phyloP scores from a whole-genome alignment of 2,329 filamentous ascomycete genomes.

The Colletotrichum tamarilloi region DNA sequence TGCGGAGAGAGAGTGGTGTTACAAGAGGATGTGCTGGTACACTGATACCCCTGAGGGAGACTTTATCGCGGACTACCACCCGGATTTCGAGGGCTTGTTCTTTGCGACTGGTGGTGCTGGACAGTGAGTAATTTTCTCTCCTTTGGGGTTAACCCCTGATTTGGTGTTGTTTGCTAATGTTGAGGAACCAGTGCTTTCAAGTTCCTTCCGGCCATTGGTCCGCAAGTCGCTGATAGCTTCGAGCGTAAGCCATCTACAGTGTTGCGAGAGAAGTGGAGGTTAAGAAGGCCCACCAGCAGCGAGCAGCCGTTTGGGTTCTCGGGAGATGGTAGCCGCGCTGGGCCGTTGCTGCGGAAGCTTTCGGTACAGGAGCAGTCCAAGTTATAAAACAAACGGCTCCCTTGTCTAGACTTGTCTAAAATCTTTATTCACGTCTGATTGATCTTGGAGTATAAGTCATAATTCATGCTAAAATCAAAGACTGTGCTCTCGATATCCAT shows the following conservation, averaged over 20 bases:
- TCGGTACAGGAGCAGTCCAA: slow-evolving; percentile 43
- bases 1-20: slow-evolving; percentile 60
- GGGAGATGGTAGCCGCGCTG: slow-evolving; percentile 45
- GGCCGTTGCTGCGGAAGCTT: slow-evolving; percentile 42
- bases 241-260: slow-evolving; percentile 42
- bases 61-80: slow-evolving; percentile 70
- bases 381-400: no score
- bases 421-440: no score
- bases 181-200: slow-evolving; percentile 49
- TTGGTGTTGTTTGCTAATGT: slow-evolving; percentile 55
- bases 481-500: no score
- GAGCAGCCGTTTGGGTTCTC: slow-evolving; percentile 30
- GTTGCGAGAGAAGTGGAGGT: slow-evolving; percentile 44
- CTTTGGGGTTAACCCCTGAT: slow-evolving; percentile 56
- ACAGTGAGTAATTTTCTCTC: slow-evolving; percentile 61
- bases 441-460: no score
- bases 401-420: no score
- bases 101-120: slow-evolving; percentile 60
- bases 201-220: slow-evolving; percentile 41
- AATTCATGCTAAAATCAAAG: no score
- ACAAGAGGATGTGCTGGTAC: slow-evolving; percentile 71
- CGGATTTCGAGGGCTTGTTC: slow-evolving; percentile 57
- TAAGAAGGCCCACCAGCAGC: slow-evolving; percentile 29
- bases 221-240: slow-evolving; percentile 44
- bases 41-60: slow-evolving; percentile 73